Percentiles rank a stretch among this genome's conserved stretches.
Conservation (phyloP, 208 protist genomes). For the Tetramitus jugosus region DNA sequence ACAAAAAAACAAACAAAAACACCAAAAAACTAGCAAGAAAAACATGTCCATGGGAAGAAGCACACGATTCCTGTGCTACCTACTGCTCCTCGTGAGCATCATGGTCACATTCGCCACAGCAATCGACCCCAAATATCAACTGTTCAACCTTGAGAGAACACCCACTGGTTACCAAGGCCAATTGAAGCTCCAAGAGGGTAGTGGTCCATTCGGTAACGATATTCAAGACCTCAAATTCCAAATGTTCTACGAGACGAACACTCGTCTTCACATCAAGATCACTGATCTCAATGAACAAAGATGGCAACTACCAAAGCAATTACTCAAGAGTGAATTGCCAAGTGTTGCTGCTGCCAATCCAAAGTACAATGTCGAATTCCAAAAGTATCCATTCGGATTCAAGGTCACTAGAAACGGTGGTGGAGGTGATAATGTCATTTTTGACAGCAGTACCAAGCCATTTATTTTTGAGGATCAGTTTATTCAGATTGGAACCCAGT, state of each 20-base stretch:
- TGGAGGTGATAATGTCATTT: not conserved
- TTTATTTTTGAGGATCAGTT: slow-evolving; percentile 5
- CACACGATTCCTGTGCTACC: no score
- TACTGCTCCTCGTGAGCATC: no score
- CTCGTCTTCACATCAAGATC: not conserved
- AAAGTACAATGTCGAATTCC: no score
- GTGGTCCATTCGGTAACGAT: not conserved
- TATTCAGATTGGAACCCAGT: not conserved
- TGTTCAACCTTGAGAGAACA: not conserved
- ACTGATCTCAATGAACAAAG: not conserved
- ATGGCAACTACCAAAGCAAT: no score
- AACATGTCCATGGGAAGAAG: no score
- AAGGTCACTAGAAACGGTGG: not conserved
- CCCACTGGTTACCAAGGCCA: not conserved
- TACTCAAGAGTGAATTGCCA: no score
- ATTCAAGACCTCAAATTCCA: not conserved
- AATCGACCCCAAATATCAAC: not conserved
- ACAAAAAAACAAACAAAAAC: no score
- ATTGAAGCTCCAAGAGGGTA: not conserved
- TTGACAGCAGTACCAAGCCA: not conserved
- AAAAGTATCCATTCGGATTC: not conserved
- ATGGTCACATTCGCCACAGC: no score
- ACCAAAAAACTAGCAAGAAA: no score
- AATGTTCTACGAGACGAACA: not conserved
- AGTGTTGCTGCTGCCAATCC: no score